phyloP scores from a whole-genome alignment of 805 yeast genomes.

The Metschnikowia arizonensis region DNA sequence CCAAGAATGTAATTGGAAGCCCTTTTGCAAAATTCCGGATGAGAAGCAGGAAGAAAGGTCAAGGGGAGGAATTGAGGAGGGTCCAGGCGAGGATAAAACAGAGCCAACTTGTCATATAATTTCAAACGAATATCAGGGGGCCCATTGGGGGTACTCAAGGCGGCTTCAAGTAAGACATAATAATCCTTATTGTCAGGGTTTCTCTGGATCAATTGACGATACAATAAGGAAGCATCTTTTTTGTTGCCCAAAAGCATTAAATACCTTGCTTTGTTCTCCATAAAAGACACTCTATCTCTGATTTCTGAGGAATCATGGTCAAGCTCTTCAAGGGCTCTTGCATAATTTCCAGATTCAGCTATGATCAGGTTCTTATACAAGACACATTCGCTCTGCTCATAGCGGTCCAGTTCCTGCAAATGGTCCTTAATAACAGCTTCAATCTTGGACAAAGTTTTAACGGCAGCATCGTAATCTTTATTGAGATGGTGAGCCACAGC shows the following conservation, averaged over 20 bases:
- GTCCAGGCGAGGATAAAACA: constrained; percentile 79
- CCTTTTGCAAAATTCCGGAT: constrained; percentile 43
- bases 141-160: constrained; percentile 49
- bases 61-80: constrained; percentile 77
- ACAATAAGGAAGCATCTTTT: constrained; percentile 64
- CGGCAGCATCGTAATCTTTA: constrained; percentile 63
- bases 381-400: constrained; percentile 77
- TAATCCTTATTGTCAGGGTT: constrained; percentile 77
- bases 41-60: constrained; percentile 57
- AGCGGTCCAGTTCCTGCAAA: constrained; percentile 49
- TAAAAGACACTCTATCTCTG: constrained; percentile 54
- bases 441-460: constrained; percentile 66
- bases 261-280: constrained; percentile 66
- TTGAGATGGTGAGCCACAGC: constrained; percentile 82
- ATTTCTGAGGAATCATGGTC: constrained; percentile 46
- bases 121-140: constrained; percentile 49
- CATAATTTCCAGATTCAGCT: constrained; percentile 57
- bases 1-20: constrained; percentile 52
- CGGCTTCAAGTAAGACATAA: constrained; percentile 61
- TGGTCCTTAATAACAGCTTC: constrained; percentile 72
- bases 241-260: constrained; percentile 51
- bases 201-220: constrained; percentile 68
- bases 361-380: constrained; percentile 69
- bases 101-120: constrained; percentile 61
- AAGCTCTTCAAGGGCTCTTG: constrained; percentile 60